Evolutionary conservation across 2,329 filamentous ascomycete genomes (phyloP).

Genomic region (Colletotrichum eremochloae): DNA sequence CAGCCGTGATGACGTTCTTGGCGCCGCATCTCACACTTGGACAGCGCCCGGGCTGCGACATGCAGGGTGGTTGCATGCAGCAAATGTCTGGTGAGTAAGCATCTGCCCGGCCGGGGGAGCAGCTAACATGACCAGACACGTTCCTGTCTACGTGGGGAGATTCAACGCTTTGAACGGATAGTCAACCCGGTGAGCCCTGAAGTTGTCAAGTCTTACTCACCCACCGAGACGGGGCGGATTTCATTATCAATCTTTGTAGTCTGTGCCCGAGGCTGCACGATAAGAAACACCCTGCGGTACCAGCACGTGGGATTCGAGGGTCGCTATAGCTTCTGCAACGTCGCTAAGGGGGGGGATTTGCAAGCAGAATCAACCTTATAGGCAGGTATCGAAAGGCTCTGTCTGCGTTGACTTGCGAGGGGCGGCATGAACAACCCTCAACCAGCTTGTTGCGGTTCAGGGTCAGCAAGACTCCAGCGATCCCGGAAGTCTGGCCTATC

Average conservation of each 20-base stretch:
- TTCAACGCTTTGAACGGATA: background rate
- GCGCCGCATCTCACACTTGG: background rate
- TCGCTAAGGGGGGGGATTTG: background rate
- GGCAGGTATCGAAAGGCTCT: background rate
- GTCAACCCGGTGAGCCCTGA: background rate
- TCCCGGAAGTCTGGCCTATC: too few relatives aligned
- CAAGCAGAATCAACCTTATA: background rate
- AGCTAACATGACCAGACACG: too few relatives aligned
- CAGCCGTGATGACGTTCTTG: slow-evolving; percentile 1
- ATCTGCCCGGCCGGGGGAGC: too few relatives aligned
- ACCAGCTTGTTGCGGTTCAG: background rate
- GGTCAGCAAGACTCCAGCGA: background rate
- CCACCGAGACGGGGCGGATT: background rate
- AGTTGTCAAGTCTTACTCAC: background rate
- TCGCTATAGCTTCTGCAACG: background rate
- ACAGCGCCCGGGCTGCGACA: background rate
- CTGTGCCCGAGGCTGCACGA: background rate
- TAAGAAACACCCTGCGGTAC: background rate
- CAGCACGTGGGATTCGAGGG: background rate
- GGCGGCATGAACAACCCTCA: background rate
- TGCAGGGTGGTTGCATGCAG: background rate
- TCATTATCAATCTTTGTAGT: too few relatives aligned
- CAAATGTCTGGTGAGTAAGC: background rate
- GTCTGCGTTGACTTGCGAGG: background rate
- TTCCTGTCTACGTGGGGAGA: background rate